Conservation (phyloP, 2,329 filamentous ascomycete genomes). For the Exophiala xenobiotica region DNA sequence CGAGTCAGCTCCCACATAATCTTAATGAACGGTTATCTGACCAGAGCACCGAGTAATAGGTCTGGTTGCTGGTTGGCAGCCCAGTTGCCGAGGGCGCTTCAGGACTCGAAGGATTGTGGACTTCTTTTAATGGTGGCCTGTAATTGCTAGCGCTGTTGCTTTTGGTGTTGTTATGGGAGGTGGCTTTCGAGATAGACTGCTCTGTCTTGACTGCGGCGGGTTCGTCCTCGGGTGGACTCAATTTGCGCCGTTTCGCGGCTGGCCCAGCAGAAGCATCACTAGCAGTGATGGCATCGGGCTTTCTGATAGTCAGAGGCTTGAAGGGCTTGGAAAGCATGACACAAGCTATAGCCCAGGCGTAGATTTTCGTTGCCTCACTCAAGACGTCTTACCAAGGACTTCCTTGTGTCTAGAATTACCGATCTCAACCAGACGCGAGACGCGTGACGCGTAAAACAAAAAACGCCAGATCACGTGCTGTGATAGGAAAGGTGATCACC, state of each 20-base stretch:
- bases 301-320: conserved; percentile 45
- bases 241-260: conserved; percentile 40
- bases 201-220: not conserved
- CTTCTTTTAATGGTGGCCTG: conserved; percentile 23
- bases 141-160: not conserved
- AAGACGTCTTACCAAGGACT: not conserved
- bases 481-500: too few species aligned
- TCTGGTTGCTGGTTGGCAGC: conserved; percentile 10
- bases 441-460: not conserved
- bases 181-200: not conserved
- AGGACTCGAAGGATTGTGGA: conserved; percentile 36
- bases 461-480: not conserved
- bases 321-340: conserved; percentile 48
- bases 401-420: not conserved
- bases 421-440: not conserved
- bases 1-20: not conserved
- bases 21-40: not conserved
- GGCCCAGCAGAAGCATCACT: conserved; percentile 21
- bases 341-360: too few species aligned
- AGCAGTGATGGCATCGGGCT: conserved; percentile 22
- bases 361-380: not conserved
- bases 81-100: conserved; percentile 29
- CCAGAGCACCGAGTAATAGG: conserved; percentile 43
- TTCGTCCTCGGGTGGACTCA: conserved; percentile 27
- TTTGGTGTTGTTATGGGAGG: not conserved